These are phyloP conservation scores for Metschnikowia lachancei DNA, from an alignment of 805 yeast genomes.

Conservation along the genomic window DNA sequence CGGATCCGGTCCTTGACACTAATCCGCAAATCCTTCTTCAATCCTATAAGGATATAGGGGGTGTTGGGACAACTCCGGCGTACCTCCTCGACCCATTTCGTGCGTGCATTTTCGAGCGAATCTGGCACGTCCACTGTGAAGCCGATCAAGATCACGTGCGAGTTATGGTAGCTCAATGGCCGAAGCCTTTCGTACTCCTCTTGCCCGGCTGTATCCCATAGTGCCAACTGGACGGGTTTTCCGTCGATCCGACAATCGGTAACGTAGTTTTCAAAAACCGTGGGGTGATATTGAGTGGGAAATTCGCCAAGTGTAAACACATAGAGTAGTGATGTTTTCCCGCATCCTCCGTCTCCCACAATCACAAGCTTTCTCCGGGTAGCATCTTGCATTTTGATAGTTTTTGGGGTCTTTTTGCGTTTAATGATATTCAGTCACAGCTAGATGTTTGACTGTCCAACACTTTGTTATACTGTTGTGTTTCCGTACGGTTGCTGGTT, in stretches of 20 bases:
- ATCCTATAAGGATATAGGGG: constrained; percentile 76
- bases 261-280: constrained; percentile 91
- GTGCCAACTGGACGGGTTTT: constrained; percentile 78
- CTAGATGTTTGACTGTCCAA: too few species aligned
- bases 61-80: constrained; percentile 74
- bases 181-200: constrained; percentile 90
- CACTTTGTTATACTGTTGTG: too few species aligned
- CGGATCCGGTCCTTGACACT: constrained; percentile 36
- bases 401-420: too few species aligned
- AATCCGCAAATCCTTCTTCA: constrained; percentile 76
- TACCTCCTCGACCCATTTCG: constrained; percentile 88
- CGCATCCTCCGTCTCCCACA: constrained; percentile 95
- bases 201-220: constrained; percentile 98
- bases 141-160: constrained; percentile 81
- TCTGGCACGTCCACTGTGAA: constrained; percentile 85
- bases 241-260: constrained; percentile 95
- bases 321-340: constrained; percentile 85
- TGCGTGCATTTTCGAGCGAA: constrained; percentile 74
- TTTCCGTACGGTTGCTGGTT: too few species aligned
- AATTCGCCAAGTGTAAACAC: constrained; percentile 92
- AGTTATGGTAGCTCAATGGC: constrained; percentile 83
- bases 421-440: too few species aligned
- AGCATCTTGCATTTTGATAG: constrained; percentile 21
- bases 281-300: constrained; percentile 90
- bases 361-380: constrained; percentile 70